Evolutionary conservation across 257 asterid genomes (phyloP).

Genomic region (Schizonepeta tenuifolia): DNA sequence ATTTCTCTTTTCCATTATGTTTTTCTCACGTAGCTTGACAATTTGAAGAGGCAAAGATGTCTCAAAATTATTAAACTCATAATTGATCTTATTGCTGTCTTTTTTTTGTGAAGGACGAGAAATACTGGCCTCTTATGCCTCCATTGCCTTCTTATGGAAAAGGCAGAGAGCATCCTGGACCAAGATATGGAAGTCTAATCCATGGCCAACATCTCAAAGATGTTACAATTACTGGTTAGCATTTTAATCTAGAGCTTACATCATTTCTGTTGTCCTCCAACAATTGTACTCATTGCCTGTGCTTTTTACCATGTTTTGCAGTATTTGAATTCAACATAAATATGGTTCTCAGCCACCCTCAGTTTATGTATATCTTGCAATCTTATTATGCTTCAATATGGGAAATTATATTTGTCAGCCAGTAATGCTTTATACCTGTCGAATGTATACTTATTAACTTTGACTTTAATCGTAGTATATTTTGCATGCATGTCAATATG

Average conservation of each 20-base stretch:
- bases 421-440: not conserved
- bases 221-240: constrained; percentile 65
- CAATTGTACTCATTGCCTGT: not conserved
- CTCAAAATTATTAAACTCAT: constrained; percentile 6
- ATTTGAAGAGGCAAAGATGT: not conserved
- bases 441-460: not conserved
- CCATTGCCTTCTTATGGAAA: constrained; percentile 82
- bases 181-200: constrained; percentile 78
- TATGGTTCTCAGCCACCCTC: constrained; percentile 9
- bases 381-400: not conserved
- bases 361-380: not conserved
- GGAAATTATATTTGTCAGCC: not conserved
- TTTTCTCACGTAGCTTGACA: not conserved
- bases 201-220: constrained; percentile 84
- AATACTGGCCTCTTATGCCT: constrained; percentile 82
- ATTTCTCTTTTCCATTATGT: constrained; percentile 6
- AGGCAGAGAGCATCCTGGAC: constrained; percentile 82
- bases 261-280: not conserved
- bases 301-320: not conserved
- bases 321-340: not conserved
- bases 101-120: constrained; percentile 54
- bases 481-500: not conserved
- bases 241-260: not conserved
- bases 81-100: constrained; percentile 14
- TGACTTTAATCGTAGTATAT: not conserved